These are phyloP conservation scores for Pseudoturritis turrita DNA, from an alignment of 345 rosid genomes.

Conservation along the genomic window DNA sequence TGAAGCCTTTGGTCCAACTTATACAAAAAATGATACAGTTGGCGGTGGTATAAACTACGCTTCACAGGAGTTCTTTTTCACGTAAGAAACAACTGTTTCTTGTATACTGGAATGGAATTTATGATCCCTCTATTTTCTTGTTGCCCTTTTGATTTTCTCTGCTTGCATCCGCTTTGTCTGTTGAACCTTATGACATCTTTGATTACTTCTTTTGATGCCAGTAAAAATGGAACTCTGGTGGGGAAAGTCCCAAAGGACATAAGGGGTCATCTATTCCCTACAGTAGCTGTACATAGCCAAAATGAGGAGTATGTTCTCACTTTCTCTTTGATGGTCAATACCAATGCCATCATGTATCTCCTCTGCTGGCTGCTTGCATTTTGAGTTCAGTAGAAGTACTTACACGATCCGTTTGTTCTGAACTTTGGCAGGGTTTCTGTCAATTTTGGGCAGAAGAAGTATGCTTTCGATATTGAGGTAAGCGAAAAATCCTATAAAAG, in stretches of 20 bases:
- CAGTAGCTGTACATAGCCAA: slow-evolving; percentile 92
- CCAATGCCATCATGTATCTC: neutral
- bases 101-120: neutral
- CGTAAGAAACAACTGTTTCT: slow-evolving; percentile 51
- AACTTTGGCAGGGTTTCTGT: slow-evolving; percentile 65
- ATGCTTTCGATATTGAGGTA: slow-evolving; percentile 83
- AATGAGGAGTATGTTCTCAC: slow-evolving; percentile 78
- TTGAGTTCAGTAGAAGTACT: slow-evolving; percentile 10
- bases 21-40: slow-evolving; percentile 68
- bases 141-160: neutral
- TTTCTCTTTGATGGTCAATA: slow-evolving; percentile 12
- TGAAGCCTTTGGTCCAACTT: slow-evolving; percentile 79
- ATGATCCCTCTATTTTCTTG: neutral
- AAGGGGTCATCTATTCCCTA: slow-evolving; percentile 75
- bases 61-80: slow-evolving; percentile 84
- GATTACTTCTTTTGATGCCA: slow-evolving; percentile 37
- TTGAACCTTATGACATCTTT: slow-evolving; percentile 3
- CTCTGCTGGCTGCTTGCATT: neutral
- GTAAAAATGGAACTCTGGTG: slow-evolving; percentile 75
- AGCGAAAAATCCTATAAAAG: slow-evolving; percentile 13
- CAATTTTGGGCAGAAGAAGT: slow-evolving; percentile 79
- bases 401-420: slow-evolving; percentile 14
- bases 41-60: slow-evolving; percentile 94
- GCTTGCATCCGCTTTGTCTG: neutral
- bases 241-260: slow-evolving; percentile 65